These are phyloP conservation scores for Pythium volutum DNA, from an alignment of 352 stramenopile species.

Conservation along the genomic window DNA sequence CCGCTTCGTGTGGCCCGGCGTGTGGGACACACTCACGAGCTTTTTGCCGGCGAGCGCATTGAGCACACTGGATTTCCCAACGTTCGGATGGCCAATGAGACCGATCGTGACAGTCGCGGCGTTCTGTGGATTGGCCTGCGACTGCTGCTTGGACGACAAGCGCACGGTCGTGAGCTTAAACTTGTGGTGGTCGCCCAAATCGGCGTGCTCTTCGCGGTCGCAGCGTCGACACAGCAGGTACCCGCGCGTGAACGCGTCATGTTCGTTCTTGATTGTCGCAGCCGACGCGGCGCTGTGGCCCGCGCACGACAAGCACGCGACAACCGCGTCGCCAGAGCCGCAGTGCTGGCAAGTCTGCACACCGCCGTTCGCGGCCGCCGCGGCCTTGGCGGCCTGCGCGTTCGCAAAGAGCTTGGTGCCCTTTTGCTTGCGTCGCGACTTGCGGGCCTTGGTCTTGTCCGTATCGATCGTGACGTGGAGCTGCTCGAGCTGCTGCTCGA, in stretches of 20 bases:
- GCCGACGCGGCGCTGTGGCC: constrained; percentile 26
- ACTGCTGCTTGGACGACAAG: constrained; percentile 30
- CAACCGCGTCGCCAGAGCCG: constrained; percentile 52
- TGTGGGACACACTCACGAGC: constrained; percentile 85
- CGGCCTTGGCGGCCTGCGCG: constrained; percentile 9
- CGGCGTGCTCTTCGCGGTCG: constrained; percentile 61
- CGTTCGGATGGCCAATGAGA: constrained; percentile 87
- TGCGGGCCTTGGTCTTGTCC: constrained; percentile 26
- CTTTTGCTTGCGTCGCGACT: constrained; percentile 54
- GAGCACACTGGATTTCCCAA: constrained; percentile 87
- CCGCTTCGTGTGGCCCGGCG: constrained; percentile 80
- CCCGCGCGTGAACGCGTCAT: constrained; percentile 51
- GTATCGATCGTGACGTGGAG: constrained; percentile 43
- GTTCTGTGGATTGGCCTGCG: constrained; percentile 32
- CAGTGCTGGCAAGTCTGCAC: constrained; percentile 68
- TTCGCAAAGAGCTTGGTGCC: constrained; percentile 27
- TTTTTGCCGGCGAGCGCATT: constrained; percentile 87
- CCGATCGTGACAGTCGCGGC: constrained; percentile 74
- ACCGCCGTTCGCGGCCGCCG: constrained; percentile 16
- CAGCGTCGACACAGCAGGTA: constrained; percentile 71
- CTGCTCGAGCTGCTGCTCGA: constrained; percentile 23
- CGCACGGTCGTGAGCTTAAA: constrained; percentile 29
- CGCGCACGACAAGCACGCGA: constrained; percentile 64
- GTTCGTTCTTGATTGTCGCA: constrained; percentile 13
- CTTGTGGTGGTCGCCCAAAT: constrained; percentile 57